Percentiles rank a stretch among this genome's conserved stretches.
Conservation (phyloP, 1,139 yeast species). For the Nakaseomyces kungkrabaensis region DNA sequence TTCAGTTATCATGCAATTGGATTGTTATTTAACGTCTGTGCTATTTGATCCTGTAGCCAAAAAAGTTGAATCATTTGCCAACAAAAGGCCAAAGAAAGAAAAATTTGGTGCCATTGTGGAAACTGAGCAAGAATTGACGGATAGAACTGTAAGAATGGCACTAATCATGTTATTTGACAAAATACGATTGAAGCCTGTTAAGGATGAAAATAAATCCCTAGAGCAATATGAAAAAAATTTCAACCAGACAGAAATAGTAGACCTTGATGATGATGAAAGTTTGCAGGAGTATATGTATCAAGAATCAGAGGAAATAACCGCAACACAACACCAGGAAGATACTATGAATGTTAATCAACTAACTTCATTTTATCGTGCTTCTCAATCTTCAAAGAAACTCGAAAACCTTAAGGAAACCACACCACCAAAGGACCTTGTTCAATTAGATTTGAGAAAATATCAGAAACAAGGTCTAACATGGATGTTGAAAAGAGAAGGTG, state of each 20-base stretch:
- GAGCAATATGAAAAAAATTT: conserved; percentile 13
- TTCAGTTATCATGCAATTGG: conserved; percentile 51
- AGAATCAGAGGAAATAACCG: neutral
- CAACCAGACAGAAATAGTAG: conserved; percentile 27
- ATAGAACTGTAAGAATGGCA: conserved; percentile 49
- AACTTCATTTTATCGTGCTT: conserved; percentile 59
- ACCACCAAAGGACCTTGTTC: conserved; percentile 50
- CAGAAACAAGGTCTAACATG: conserved; percentile 76
- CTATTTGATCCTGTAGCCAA: conserved; percentile 37
- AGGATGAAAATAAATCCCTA: conserved; percentile 16
- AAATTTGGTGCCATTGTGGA: conserved; percentile 29
- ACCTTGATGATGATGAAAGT: conserved; percentile 18
- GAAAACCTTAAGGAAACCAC: conserved; percentile 49
- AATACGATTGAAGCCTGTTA: conserved; percentile 32
- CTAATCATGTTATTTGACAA: conserved; percentile 47
- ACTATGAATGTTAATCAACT: conserved; percentile 58
- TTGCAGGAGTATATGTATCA: conserved; percentile 2
- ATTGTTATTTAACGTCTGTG: conserved; percentile 45
- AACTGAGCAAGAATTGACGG: conserved; percentile 43
- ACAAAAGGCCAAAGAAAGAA: conserved; percentile 14
- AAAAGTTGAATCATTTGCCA: conserved; percentile 2
- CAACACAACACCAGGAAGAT: conserved; percentile 33
- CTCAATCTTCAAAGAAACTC: conserved; percentile 43
- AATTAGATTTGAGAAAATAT: conserved; percentile 51
- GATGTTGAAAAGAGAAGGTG: conserved; percentile 65